A percentile compares a stretch with the other conserved stretches of the same genome.
Evolutionary conservation across 768 basidiomycete species (phyloP).

Genomic region (Mycena polygramma): DNA sequence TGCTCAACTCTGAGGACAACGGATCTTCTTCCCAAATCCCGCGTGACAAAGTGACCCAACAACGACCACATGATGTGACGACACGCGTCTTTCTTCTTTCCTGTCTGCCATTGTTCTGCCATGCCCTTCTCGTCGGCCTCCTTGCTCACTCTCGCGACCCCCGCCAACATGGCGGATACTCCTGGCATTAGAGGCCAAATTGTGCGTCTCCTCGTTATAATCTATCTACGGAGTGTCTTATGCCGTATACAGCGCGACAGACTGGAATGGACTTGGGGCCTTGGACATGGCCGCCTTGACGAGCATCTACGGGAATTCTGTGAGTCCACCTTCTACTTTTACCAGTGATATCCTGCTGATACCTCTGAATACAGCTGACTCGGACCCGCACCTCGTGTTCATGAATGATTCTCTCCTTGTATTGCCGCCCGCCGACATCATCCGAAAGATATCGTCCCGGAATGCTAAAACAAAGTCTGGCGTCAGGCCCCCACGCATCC

Average conservation of each 20-base stretch:
- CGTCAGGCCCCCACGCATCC: constrained; percentile 1
- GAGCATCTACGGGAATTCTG: background rate
- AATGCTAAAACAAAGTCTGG: background rate
- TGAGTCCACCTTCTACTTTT: background rate
- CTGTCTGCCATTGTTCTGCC: too few species aligned
- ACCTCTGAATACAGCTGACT: background rate
- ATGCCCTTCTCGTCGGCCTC: background rate
- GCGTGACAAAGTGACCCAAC: too few species aligned
- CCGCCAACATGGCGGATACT: too few species aligned
- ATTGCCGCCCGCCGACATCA: background rate
- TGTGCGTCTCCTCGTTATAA: background rate
- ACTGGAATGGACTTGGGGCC: constrained; percentile 24
- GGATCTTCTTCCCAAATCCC: too few species aligned
- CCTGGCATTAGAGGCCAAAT: background rate
- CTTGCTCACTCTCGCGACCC: background rate
- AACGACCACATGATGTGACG: too few species aligned
- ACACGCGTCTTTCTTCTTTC: too few species aligned
- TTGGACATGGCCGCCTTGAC: background rate
- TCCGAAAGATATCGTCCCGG: background rate
- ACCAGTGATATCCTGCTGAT: background rate
- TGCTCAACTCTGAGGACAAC: too few species aligned
- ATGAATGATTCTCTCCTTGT: background rate
- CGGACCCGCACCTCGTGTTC: background rate
- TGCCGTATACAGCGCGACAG: background rate
- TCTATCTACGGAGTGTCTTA: background rate